Base-by-base conservation (phyloP, 2,329 filamentous ascomycete genomes). In the Calonectria montana region DNA sequence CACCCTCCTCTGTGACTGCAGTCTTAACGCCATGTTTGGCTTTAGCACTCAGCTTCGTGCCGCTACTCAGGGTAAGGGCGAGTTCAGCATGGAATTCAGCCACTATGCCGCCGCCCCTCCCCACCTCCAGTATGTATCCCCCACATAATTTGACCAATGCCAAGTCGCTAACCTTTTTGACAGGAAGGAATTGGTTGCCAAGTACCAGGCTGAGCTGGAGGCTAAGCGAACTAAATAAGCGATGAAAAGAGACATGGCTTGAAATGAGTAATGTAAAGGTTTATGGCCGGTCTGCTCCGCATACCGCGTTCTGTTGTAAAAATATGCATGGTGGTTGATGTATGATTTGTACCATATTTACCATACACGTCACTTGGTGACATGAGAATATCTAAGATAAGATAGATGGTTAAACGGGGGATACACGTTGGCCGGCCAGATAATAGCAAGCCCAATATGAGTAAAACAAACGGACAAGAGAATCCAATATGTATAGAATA, bases 51-150 rank as follows among this genome's bases (percentile, higher is more conserved):
- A 98, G 85, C 86, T 99, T 77, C 91, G 97, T 78, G 97, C 97
- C 16, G 94, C 96, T 25, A 98, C 96, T 2, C 97, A 99, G 87
- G 97, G 97, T 74, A 99, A 99, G 89, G 97, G 97, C 80, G 97
- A 99, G 87, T 99, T 98, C 82, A 94, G 91, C 80, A 98, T 99
- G 97, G 97, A 99, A 86, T 99, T 99, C 81, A 97, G 94, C 84
- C 97, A 98, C 86, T 99, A 99, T 81, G 92, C 94, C 65, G 89
- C 95, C 64, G 95, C 97, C 71, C 94, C 96, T 61, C 91, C 91
- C 79, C 96, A 98, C 82, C 83, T 98, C 83, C 97, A 99, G 93
- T 94, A 92, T 82, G 92, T 91, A 74, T 53, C 67, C 50, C 39
- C 29, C 53, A 31, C 23, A 25, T 48, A 8, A n/a, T 23, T 23